A percentile compares a stretch with the other conserved stretches of the same genome.
Conservation (phyloP, 371 early-diverging fungal species). For the Mucor sp. region DNA sequence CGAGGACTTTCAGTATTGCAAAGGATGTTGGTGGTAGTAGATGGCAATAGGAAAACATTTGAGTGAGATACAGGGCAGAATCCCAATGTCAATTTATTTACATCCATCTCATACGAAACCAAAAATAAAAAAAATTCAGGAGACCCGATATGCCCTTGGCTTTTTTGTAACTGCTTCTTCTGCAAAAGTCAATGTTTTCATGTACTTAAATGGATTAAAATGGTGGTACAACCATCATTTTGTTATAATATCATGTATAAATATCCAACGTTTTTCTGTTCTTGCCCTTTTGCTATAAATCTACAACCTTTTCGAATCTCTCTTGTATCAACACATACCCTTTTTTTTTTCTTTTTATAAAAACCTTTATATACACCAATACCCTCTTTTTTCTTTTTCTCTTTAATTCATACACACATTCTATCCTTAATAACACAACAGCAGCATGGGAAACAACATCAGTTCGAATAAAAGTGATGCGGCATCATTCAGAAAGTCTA, state of each 20-base stretch:
- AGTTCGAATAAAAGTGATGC: slow-evolving; percentile 8
- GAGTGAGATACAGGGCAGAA: background rate
- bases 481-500: background rate
- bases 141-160: background rate
- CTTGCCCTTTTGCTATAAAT: background rate
- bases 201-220: slow-evolving; percentile 11
- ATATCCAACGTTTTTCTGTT: background rate
- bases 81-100: no score
- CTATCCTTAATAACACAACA: background rate
- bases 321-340: background rate
- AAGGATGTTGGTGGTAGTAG: background rate
- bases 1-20: background rate
- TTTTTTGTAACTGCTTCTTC: slow-evolving; percentile 27
- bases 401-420: background rate
- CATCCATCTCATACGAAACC: background rate
- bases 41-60: background rate
- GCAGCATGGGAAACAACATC: slow-evolving; percentile 18
- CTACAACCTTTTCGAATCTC: background rate
- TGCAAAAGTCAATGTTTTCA: slow-evolving; percentile 22
- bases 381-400: background rate
- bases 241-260: slow-evolving; percentile 1
- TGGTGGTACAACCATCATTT: slow-evolving; percentile 2
- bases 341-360: background rate
- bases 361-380: background rate
- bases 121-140: background rate